These are phyloP conservation scores for Pterulicium gracile DNA, from an alignment of 1,284 basidiomycete genomes.

Conservation along the genomic window DNA sequence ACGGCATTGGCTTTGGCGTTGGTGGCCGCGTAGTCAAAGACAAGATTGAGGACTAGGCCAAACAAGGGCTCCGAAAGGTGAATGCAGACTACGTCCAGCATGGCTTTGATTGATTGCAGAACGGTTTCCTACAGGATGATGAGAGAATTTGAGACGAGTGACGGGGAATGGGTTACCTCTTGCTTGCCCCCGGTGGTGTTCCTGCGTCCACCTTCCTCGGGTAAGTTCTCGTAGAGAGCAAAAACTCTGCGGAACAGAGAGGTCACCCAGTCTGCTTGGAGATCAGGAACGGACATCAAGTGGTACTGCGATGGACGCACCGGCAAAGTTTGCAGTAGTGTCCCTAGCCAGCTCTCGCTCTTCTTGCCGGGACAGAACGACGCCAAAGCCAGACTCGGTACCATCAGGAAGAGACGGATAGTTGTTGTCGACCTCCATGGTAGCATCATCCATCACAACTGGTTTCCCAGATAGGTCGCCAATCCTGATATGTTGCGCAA, in stretches of 20 bases:
- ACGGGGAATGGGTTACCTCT: conserved; percentile 27
- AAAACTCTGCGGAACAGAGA: conserved; percentile 83
- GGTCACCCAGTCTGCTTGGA: conserved; percentile 69
- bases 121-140: conserved; percentile 43
- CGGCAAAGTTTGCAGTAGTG: conserved; percentile 73
- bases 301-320: conserved; percentile 24
- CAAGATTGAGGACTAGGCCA: conserved; percentile 76
- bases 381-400: conserved; percentile 36
- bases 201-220: conserved; percentile 82
- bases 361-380: conserved; percentile 51
- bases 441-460: conserved; percentile 24
- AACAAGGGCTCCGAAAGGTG: conserved; percentile 86
- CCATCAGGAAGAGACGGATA: conserved; percentile 40
- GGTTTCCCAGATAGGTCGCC: conserved; percentile 61
- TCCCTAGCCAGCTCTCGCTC: conserved; percentile 68
- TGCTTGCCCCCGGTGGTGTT: conserved; percentile 79
- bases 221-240: conserved; percentile 84
- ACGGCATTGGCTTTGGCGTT: conserved; percentile 86
- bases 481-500: conserved; percentile 74
- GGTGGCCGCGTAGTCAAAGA: conserved; percentile 81
- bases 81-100: conserved; percentile 78
- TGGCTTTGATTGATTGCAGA: conserved; percentile 73
- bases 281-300: conserved; percentile 7
- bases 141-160: neutral
- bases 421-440: conserved; percentile 42